A percentile compares a stretch with the other conserved stretches of the same genome.
phyloP scores from a whole-genome alignment of 257 asterid genomes.

The Solanum lycopersicoides region DNA sequence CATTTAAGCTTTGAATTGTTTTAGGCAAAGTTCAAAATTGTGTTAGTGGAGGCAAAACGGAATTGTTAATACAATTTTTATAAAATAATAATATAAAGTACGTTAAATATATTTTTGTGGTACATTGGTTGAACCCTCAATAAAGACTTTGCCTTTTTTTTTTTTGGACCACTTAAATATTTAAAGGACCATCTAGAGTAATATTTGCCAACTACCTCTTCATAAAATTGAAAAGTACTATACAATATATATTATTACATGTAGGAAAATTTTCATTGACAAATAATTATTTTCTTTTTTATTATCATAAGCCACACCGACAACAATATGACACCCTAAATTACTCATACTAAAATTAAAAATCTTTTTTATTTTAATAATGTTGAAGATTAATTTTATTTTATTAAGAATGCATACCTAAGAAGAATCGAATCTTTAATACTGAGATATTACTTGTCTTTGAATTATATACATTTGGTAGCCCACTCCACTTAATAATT shows the following conservation, averaged over 20 bases:
- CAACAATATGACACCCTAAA: not conserved
- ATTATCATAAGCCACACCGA: conserved; percentile 16
- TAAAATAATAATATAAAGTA: not conserved
- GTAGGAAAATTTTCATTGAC: conserved; percentile 11
- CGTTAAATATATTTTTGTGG: not conserved
- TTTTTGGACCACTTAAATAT: not conserved
- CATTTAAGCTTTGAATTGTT: not conserved
- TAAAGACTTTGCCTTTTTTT: not conserved
- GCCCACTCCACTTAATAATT: not conserved
- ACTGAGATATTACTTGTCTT: not conserved
- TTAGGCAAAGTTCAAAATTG: not conserved
- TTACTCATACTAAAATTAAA: not conserved
- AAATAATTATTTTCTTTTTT: not conserved
- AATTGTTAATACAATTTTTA: not conserved
- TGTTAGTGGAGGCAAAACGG: conserved; percentile 20
- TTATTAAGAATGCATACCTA: not conserved
- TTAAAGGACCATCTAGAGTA: conserved; percentile 22
- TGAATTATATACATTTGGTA: not conserved
- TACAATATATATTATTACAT: not conserved
- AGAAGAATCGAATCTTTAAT: not conserved
- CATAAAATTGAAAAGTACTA: conserved; percentile 12
- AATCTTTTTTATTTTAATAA: not conserved
- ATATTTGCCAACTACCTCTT: conserved; percentile 21
- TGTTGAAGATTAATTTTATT: not conserved
- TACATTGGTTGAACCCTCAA: not conserved